Evolutionary conservation across 2,329 filamentous ascomycete genomes (phyloP).

Genomic region (Xylariaceae sp.): DNA sequence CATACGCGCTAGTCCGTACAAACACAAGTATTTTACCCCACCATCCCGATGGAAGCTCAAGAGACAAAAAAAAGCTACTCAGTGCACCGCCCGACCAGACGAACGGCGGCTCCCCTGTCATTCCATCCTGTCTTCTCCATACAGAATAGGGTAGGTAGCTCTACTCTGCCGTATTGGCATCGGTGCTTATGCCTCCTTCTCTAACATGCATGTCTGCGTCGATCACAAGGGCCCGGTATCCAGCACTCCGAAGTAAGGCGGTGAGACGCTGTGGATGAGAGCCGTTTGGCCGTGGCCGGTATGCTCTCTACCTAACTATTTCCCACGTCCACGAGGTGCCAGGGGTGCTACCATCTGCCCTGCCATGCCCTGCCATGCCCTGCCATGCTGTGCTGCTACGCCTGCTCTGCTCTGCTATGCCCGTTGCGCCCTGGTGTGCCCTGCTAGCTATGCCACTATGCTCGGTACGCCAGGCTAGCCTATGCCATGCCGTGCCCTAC

Average conservation of each 20-base stretch:
- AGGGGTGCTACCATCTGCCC: neutral
- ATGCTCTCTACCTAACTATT: conserved; percentile 7
- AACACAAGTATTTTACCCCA: conserved; percentile 11
- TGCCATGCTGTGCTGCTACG: neutral
- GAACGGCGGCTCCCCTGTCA: conserved; percentile 13
- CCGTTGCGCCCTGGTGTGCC: neutral
- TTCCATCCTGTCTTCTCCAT: neutral
- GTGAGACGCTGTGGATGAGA: conserved; percentile 34
- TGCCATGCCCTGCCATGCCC: neutral
- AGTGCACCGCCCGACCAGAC: conserved; percentile 8
- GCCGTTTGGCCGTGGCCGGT: conserved; percentile 33
- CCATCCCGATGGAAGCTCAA: conserved; percentile 4
- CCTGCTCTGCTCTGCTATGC: neutral
- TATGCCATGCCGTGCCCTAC: neutral
- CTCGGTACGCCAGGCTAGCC: neutral
- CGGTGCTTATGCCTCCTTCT: conserved; percentile 18
- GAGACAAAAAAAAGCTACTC: neutral
- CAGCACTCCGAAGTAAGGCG: conserved; percentile 33
- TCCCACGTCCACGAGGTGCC: conserved; percentile 5
- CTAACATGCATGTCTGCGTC: conserved; percentile 31
- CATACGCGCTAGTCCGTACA: no score
- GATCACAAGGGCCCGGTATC: conserved; percentile 26
- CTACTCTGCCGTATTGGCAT: conserved; percentile 12
- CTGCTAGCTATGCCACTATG: neutral
- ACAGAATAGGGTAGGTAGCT: conserved; percentile 14